Evolutionary conservation across 176 grass and related monocot genomes (phyloP), one percentile per base, ranked within the genome.

Genomic region (Oryza officinalis): DNA sequence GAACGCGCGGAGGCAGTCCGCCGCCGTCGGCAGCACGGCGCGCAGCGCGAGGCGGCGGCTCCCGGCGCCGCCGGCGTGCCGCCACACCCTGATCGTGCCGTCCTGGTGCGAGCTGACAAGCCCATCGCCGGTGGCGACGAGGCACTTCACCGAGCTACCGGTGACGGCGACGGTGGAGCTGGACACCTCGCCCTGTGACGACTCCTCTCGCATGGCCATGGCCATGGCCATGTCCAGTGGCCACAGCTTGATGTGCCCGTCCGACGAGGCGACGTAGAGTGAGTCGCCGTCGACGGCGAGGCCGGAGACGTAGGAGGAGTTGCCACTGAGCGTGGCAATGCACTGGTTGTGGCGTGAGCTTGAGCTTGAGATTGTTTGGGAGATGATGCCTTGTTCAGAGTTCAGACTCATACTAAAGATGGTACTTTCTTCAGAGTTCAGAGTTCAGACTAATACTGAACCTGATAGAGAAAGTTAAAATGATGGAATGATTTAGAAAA

Each of bases 61-160:
- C 10, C 37, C 37, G 37, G 37, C 1, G 37, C 2, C 28, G 41
- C 40, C 18, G 7, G 23, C 18, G n/a, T n/a, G 22, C 6, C 65
- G 79, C 89, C 94, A 97, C 65, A 86, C 85, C 15, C 91, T 86
- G 72, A 97, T 94, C 89, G 92, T 90, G 30, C 88, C 63, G 54
- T 97, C 94, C 67, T 97, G 94, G 75, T 97, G 91, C 32, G 94
- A 80, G 80, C 81, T 94, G 71, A 97, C 68, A 8, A 76, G 77
- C 6, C 61, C 87, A 20, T 89, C 20, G 67, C 74, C 57, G 4
- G 69, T 75, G 41, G 87, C 71, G 18, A 90, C 15, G 10, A 92
- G 26, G 14, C 91, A 83, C 79, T 97, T 97, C 64, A 94, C 69
- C 17, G 91, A 32, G 72, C 87, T 94, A 37, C 32, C 33, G 30